Percentiles rank a stretch among this genome's conserved stretches.
Conservation (phyloP, 495 filamentous ascomycete species). For the Amphirosellinia nigrospora region DNA sequence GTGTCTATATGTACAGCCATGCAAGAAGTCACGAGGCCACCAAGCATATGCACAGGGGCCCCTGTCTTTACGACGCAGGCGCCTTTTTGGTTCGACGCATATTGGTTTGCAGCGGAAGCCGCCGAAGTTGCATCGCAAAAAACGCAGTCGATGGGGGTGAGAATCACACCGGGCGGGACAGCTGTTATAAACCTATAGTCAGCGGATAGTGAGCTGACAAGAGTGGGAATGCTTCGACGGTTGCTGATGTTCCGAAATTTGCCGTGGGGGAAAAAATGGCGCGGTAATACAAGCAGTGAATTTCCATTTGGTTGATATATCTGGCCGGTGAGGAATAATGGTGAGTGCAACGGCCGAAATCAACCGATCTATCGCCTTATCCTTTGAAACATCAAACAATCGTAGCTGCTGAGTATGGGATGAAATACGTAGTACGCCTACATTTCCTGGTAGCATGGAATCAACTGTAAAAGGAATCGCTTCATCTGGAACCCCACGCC, state of each 20-base stretch:
- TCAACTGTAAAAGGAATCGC: too few species aligned
- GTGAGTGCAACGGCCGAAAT: not conserved
- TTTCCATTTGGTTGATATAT: not conserved
- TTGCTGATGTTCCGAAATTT: not conserved
- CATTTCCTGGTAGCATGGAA: not conserved
- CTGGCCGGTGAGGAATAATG: not conserved
- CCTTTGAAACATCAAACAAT: not conserved
- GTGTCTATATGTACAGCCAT: slow-evolving; percentile 14
- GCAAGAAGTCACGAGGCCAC: slow-evolving; percentile 24
- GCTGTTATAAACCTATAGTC: slow-evolving; percentile 19
- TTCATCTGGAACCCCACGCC: slow-evolving; percentile 18
- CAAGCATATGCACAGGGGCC: slow-evolving; percentile 14
- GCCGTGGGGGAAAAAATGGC: not conserved
- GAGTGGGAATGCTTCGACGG: slow-evolving; percentile 1
- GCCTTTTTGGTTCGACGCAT: not conserved
- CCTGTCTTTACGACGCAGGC: slow-evolving; percentile 6
- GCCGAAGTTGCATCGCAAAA: slow-evolving; percentile 11
- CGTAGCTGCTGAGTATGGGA: not conserved
- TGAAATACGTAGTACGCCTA: not conserved
- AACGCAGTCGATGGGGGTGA: slow-evolving; percentile 1
- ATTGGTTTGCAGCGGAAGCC: slow-evolving; percentile 18
- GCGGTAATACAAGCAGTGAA: not conserved
- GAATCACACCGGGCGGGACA: not conserved
- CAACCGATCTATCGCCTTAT: not conserved
- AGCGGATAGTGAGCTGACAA: slow-evolving; percentile 23